A percentile compares a stretch with the other conserved stretches of the same genome.
phyloP scores from a whole-genome alignment of 768 basidiomycete genomes.

The Rhizopogon rudus region DNA sequence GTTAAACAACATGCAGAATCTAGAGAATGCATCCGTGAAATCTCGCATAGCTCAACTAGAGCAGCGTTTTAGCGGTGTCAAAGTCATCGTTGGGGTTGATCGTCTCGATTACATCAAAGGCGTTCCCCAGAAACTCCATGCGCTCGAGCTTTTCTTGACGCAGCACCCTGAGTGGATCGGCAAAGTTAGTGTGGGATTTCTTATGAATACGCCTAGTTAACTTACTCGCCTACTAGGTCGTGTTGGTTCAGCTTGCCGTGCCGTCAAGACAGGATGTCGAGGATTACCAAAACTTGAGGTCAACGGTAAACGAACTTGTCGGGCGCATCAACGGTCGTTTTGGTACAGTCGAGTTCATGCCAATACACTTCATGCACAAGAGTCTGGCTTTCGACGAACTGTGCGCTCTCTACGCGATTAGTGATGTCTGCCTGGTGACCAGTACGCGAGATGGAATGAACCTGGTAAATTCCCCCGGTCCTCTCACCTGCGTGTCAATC shows the following conservation, averaged over 20 bases:
- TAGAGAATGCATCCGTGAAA: conserved; percentile 76
- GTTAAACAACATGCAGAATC: conserved; percentile 43
- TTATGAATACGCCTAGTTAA: background rate
- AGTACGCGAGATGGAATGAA: conserved; percentile 99
- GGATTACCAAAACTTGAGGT: conserved; percentile 96
- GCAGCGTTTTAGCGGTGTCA: conserved; percentile 88
- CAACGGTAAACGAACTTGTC: conserved; percentile 95
- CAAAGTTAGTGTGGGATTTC: conserved; percentile 49
- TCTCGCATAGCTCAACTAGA: conserved; percentile 78
- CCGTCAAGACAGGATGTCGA: conserved; percentile 98
- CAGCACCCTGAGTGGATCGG: conserved; percentile 99
- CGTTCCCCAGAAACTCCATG: conserved; percentile 96
- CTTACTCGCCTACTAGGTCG: conserved; percentile 52
- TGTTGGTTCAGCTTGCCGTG: conserved; percentile 94
- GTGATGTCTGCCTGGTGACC: conserved; percentile 93
- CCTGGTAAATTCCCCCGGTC: conserved; percentile 55
- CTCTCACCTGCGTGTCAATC: background rate
- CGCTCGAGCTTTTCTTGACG: conserved; percentile 91
- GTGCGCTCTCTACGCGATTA: conserved; percentile 95
- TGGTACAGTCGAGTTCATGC: conserved; percentile 99
- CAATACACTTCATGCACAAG: conserved; percentile 99
- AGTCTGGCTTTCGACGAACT: conserved; percentile 90
- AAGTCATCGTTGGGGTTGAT: conserved; percentile 98
- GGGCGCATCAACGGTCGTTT: conserved; percentile 98
- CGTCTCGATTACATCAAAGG: conserved; percentile 99